Evolutionary conservation across 345 rosid species (phyloP), one percentile per base, ranked within the genome.

Genomic region (Draba incana): DNA sequence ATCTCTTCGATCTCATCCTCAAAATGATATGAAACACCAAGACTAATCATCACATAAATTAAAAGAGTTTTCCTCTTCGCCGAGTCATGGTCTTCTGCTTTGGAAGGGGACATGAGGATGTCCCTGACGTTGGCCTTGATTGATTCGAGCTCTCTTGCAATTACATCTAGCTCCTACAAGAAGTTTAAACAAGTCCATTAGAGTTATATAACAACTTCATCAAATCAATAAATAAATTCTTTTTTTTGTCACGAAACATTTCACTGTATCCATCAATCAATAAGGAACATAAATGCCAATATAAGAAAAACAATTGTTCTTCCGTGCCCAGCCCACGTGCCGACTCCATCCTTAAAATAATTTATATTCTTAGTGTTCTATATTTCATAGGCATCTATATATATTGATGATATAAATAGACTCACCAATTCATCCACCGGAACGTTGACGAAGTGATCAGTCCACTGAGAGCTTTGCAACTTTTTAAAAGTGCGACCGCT

Each of bases 1-100:
- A 7, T 64, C 57, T 64, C 48, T 11, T 49, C 37, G 4, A 64
- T 64, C 47, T 50, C 69, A 11, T 24, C 6, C n/a, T 64, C 69
- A 5, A 64, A 64, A 50, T 64, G 69, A 24, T 38, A 64, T 14
- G 58, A 31, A 24, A 64, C 1, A 49, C 69, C 69, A 49, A 64
- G 69, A 24, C 58, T 50, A 1, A n/a, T 6, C 47, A 64, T 10
- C 69, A 49, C n/a, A 50, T 64, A 49, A 12, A 64, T 64, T 58
- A 64, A 23, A 38, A 50, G 47, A 9, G 3, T 37, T 24, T 10
- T 24, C 14, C 10, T 49, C 57, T 50, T 50, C 3, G 10, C n/a
- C 0, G 33, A 12, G 9, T 12, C 57, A 9, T 37, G 62, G 10
- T 28, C 46, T 20, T 57, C 10, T 12, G 15, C 43, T 14, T 55